Percentiles rank a stretch among this genome's conserved stretches.
Conservation (phyloP, 2,329 filamentous ascomycete genomes). For the Knufia fluminis region DNA sequence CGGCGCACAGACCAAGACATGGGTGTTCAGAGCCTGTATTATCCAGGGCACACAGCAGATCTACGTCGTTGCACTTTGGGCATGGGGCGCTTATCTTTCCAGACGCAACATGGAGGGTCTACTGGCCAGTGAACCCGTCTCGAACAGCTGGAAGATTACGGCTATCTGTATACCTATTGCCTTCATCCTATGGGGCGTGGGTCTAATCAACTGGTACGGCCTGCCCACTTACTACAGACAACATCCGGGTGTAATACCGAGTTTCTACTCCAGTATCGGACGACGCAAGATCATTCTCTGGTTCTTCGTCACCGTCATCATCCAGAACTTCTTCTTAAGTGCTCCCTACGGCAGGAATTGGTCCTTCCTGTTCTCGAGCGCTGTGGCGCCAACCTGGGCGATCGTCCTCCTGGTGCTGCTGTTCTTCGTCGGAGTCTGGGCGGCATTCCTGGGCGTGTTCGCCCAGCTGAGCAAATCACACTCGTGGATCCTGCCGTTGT, state of each 20-base stretch:
- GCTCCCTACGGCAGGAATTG: constrained; percentile 60
- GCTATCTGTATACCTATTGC: constrained; percentile 52
- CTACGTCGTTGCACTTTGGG: constrained; percentile 57
- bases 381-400: constrained; percentile 48
- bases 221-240: constrained; percentile 60
- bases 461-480: constrained; percentile 49
- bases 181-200: constrained; percentile 48
- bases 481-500: constrained; percentile 53
- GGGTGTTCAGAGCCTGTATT: constrained; percentile 58
- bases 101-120: constrained; percentile 36
- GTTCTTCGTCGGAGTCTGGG: constrained; percentile 50
- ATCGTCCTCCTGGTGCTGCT: constrained; percentile 43
- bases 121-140: constrained; percentile 30
- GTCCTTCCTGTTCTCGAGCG: constrained; percentile 53
- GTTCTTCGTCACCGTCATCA: constrained; percentile 55
- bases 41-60: constrained; percentile 60
- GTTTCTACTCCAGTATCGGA: constrained; percentile 54
- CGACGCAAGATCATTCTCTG: constrained; percentile 57
- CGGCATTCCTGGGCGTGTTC: constrained; percentile 43
- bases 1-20: constrained; percentile 51
- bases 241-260: constrained; percentile 53
- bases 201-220: constrained; percentile 48
- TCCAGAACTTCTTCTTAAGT: constrained; percentile 60
- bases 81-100: constrained; percentile 52
- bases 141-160: constrained; percentile 38